Evolutionary conservation across 192 early-diverging fungal species (phyloP), one percentile per base, ranked within the genome.

Genomic region (Entomortierella parvispora): DNA sequence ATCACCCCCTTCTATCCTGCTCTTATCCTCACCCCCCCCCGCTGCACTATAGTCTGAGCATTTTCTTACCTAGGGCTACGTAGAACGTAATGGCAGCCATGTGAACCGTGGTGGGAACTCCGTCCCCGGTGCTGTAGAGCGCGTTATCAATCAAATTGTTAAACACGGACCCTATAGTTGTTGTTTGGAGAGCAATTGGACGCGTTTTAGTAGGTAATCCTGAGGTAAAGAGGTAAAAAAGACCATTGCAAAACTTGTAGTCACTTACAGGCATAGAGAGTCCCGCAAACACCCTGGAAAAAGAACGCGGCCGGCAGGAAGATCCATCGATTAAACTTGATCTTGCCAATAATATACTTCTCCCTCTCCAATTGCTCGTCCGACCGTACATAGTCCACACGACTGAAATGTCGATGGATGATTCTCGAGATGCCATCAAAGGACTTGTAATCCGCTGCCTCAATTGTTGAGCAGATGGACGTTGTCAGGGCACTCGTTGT

Each of bases 241-340:
- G 22, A 29, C 32, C 15, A 56, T 23, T 25, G 54, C 31, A 34
- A 8, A 12, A 56, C 32, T 7, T 40, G 31, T 43, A 29, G 15
- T 6, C 6, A 42, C 72, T 44, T 76, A 76, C 87, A 90, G 1
- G 89, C 87, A 40, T 90, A 90, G 3, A 90, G 70, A 2, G 89
- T 88, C 11, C 89, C 89, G 47, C 83, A 87, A 62, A 85, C 87
- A 56, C 87, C 85, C 76, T 89, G 89, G 52, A 87, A 87, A 23
- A 84, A 79, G 17, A 89, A 78, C 1, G 85, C 86, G 1, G 86
- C 89, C 0, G 86, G 87, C 18, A 90, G 65, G 48, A 83, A 80
- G 60, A 83, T 74, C 89, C 88, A 89, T 40, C 81, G 88, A 25
- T 53, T 80, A 45, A 83, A 88, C 25, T 71, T 81, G 33, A 90